Evolutionary conservation across 2,329 filamentous ascomycete genomes (phyloP).

Genomic region (Bipolaris sorokiniana): DNA sequence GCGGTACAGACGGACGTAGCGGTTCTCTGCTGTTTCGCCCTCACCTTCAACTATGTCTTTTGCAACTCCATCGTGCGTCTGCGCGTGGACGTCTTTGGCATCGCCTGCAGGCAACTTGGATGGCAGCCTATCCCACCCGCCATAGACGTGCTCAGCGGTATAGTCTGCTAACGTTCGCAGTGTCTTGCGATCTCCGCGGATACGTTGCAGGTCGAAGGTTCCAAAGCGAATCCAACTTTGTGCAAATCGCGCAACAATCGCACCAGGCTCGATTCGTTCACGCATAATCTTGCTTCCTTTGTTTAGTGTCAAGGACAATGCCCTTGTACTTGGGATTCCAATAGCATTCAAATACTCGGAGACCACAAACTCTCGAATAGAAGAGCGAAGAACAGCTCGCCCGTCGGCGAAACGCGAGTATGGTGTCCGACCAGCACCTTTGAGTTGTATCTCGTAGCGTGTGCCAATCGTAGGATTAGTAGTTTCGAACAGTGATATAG

Average conservation of each 20-base stretch:
- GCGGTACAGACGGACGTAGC: slow-evolving; percentile 84
- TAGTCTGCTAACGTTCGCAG: slow-evolving; percentile 80
- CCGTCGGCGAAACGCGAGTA: slow-evolving; percentile 97
- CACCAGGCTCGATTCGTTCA: slow-evolving; percentile 85
- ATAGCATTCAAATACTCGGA: slow-evolving; percentile 88
- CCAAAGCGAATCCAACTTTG: slow-evolving; percentile 90
- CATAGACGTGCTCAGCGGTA: slow-evolving; percentile 83
- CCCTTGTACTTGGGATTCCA: slow-evolving; percentile 83
- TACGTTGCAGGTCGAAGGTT: slow-evolving; percentile 92
- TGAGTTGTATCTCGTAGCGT: slow-evolving; percentile 90
- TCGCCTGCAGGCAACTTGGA: slow-evolving; percentile 57
- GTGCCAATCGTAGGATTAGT: slow-evolving; percentile 74
- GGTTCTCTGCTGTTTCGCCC: slow-evolving; percentile 74
- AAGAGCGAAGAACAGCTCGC: slow-evolving; percentile 88
- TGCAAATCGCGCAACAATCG: slow-evolving; percentile 90
- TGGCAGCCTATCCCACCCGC: slow-evolving; percentile 85
- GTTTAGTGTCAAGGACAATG: slow-evolving; percentile 81
- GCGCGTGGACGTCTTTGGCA: slow-evolving; percentile 56
- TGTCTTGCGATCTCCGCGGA: slow-evolving; percentile 76
- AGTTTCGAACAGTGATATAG: slow-evolving; percentile 91
- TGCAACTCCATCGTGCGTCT: slow-evolving; percentile 56
- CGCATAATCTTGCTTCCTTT: slow-evolving; percentile 66
- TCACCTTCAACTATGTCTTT: slow-evolving; percentile 70
- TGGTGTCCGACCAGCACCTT: slow-evolving; percentile 90
- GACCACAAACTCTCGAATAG: slow-evolving; percentile 92